These are phyloP conservation scores for Podospora tetraspora DNA, from an alignment of 495 filamentous ascomycete genomes.

Conservation along the genomic window DNA sequence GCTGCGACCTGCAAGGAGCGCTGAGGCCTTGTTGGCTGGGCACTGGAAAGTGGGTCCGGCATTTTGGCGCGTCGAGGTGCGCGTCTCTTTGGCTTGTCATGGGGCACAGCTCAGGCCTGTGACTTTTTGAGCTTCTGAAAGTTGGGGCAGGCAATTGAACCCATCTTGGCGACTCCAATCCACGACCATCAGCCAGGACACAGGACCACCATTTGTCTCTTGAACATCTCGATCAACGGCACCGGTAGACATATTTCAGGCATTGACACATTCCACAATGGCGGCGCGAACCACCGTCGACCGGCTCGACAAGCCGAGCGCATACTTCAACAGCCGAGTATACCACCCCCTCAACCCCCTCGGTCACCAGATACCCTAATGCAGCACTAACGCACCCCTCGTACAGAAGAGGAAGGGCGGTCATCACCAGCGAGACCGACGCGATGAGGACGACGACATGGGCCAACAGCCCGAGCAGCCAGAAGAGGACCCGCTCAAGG, in stretches of 20 bases:
- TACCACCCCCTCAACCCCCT: background rate
- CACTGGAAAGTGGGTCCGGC: background rate
- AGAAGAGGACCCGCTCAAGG: conserved; percentile 65
- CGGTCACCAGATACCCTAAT: background rate
- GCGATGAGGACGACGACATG: conserved; percentile 48
- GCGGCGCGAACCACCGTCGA: conserved; percentile 64
- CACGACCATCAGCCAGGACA: background rate
- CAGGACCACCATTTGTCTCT: conserved; percentile 1
- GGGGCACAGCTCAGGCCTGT: background rate
- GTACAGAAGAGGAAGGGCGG: conserved; percentile 54
- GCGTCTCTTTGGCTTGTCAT: background rate
- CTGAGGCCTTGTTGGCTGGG: background rate
- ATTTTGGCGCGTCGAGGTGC: background rate
- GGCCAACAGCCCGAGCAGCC: conserved; percentile 47
- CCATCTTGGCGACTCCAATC: no score
- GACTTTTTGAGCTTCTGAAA: background rate
- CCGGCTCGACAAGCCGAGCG: conserved; percentile 79
- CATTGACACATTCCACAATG: conserved; percentile 12
- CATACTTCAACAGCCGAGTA: conserved; percentile 79
- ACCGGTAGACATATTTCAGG: background rate
- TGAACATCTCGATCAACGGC: no score
- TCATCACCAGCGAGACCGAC: conserved; percentile 42
- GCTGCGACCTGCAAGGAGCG: background rate
- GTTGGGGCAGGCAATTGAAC: background rate
- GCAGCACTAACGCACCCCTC: background rate